phyloP scores from a whole-genome alignment of 2,329 filamentous ascomycete species.

The Macroventuria anomochaeta region DNA sequence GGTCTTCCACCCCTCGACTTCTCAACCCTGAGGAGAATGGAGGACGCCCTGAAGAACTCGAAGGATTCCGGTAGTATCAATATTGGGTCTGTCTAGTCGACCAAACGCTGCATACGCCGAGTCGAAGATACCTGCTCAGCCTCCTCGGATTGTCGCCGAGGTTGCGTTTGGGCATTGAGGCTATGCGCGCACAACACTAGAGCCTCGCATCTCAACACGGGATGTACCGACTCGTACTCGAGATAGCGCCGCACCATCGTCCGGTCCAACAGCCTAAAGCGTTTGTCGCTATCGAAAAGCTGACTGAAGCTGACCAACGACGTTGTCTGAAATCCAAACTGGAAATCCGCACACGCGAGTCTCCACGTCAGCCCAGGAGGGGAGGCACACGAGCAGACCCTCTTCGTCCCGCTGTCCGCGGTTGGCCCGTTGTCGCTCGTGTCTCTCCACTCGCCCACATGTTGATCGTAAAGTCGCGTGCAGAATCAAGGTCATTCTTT shows the following conservation, averaged over 20 bases:
- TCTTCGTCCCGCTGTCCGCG: slow-evolving; percentile 22
- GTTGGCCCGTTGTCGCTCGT: slow-evolving; percentile 18
- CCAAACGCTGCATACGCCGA: slow-evolving; percentile 12
- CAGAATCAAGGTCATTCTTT: slow-evolving; percentile 8
- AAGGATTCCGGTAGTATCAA: slow-evolving; percentile 3
- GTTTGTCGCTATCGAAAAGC: slow-evolving; percentile 13
- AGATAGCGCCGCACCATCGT: slow-evolving; percentile 11
- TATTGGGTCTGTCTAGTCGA: not conserved
- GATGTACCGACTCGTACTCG: slow-evolving; percentile 7
- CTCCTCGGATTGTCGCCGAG: slow-evolving; percentile 11
- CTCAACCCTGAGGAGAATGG: not conserved
- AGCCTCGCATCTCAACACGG: slow-evolving; percentile 20
- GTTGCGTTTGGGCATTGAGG: slow-evolving; percentile 4
- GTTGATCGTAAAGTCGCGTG: slow-evolving; percentile 19
- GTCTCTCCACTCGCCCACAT: slow-evolving; percentile 25
- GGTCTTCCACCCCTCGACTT: not conserved
- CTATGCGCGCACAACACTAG: slow-evolving; percentile 13
- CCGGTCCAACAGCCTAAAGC: slow-evolving; percentile 14
- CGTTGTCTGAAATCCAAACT: not conserved
- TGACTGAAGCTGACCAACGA: slow-evolving; percentile 21
- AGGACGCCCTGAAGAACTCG: not conserved
- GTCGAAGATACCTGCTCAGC: not conserved
- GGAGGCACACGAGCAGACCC: slow-evolving; percentile 34
- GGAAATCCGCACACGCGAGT: slow-evolving; percentile 24
- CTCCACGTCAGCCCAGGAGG: slow-evolving; percentile 24